Conservation (phyloP, 257 asterid species). For the Ilex asprella region DNA sequence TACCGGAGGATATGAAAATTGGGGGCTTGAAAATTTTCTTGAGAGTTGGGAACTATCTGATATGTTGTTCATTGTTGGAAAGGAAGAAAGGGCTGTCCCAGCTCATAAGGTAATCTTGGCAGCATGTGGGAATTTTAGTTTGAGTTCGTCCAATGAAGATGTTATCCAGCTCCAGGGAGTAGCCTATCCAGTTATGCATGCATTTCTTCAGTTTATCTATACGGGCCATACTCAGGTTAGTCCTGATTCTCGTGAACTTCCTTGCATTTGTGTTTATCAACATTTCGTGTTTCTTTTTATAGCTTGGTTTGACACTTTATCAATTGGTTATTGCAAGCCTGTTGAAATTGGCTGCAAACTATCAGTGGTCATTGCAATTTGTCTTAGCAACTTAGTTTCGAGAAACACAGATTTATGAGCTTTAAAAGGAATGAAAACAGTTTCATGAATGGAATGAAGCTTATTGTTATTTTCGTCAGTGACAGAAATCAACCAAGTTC, state of each 20-base stretch:
- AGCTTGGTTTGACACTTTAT: neutral
- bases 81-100: constrained; percentile 67
- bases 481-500: no score
- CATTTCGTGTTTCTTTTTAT: neutral
- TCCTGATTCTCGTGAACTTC: constrained; percentile 12
- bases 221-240: constrained; percentile 73
- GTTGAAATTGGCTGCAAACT: no score
- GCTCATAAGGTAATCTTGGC: constrained; percentile 84
- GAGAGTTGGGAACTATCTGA: constrained; percentile 89
- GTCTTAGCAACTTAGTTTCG: no score
- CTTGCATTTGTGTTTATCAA: neutral
- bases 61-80: constrained; percentile 64
- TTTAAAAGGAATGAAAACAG: no score
- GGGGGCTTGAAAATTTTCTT: constrained; percentile 75
- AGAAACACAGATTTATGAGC: no score
- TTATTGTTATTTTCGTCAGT: no score
- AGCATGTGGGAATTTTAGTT: constrained; percentile 60
- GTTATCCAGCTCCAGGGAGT: constrained; percentile 46
- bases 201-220: constrained; percentile 77
- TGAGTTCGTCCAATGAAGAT: constrained; percentile 37
- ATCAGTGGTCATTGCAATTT: no score
- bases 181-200: constrained; percentile 53
- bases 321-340: neutral
- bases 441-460: no score
- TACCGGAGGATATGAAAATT: constrained; percentile 48